Conservation (phyloP, 108 stramenopile species). For the Fragilaria crotonensis region DNA sequence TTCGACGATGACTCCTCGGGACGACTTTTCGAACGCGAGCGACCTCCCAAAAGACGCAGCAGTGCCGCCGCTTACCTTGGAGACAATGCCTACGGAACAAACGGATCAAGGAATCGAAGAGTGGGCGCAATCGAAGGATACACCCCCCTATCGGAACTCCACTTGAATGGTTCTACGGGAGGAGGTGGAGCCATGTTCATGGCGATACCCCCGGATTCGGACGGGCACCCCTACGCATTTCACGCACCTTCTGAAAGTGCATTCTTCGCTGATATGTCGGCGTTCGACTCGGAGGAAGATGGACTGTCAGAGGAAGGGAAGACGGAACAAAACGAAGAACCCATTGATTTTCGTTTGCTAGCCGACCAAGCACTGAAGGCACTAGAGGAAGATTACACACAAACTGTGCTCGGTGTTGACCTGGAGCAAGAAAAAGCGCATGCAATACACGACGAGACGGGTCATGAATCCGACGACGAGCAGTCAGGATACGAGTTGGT, state of each 20-base stretch:
- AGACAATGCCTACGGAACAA: too few relatives aligned
- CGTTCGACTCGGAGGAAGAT: constrained; percentile 2
- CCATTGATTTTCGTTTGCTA: constrained; percentile 17
- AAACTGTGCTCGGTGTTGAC: constrained; percentile 10
- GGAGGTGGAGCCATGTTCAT: constrained; percentile 11
- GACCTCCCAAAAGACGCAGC: too few relatives aligned
- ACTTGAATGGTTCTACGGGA: too few relatives aligned
- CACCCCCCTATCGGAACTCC: constrained; percentile 21
- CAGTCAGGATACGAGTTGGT: neutral
- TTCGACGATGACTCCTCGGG: too few relatives aligned
- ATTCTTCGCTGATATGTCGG: constrained; percentile 6
- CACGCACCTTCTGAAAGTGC: constrained; percentile 3
- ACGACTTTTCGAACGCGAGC: too few relatives aligned
- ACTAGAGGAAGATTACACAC: constrained; percentile 28
- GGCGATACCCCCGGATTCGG: constrained; percentile 10
- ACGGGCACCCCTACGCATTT: constrained; percentile 2
- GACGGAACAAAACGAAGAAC: neutral
- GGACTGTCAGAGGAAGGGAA: neutral
- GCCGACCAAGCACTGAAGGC: constrained; percentile 20
- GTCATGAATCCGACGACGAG: neutral
- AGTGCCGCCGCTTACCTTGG: too few relatives aligned
- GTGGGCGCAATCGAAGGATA: constrained; percentile 25
- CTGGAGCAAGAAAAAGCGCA: neutral
- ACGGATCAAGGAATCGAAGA: neutral
- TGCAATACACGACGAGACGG: neutral